These are phyloP conservation scores for Sistotremastrum niveocremeum DNA, from an alignment of 768 basidiomycete genomes.

Conservation along the genomic window DNA sequence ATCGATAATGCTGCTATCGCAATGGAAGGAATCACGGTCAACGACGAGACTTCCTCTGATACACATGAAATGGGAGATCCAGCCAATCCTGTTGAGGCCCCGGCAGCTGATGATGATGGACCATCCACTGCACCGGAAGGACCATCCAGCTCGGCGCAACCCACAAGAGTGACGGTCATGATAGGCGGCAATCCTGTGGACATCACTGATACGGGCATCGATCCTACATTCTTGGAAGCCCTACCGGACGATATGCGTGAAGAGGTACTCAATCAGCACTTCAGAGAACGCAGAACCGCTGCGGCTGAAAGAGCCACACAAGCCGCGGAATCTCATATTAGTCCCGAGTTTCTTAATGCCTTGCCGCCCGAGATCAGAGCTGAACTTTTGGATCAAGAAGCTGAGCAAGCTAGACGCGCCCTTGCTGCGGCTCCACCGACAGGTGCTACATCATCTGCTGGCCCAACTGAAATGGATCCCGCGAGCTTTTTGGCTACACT, in stretches of 20 bases:
- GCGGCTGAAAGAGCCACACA: slow-evolving; percentile 37
- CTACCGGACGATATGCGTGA: slow-evolving; percentile 98
- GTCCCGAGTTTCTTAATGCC: slow-evolving; percentile 89
- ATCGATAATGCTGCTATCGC: too few relatives aligned
- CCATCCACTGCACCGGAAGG: slow-evolving; percentile 27
- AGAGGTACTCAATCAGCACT: slow-evolving; percentile 94
- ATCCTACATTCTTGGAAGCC: slow-evolving; percentile 94
- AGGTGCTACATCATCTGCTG: slow-evolving; percentile 14
- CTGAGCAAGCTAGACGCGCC: slow-evolving; percentile 54
- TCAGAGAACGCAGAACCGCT: slow-evolving; percentile 79
- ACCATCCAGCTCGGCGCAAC: slow-evolving; percentile 5
- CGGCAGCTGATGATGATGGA: slow-evolving; percentile 2
- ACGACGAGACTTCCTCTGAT: slow-evolving; percentile 4
- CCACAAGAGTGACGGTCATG: slow-evolving; percentile 60
- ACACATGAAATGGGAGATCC: background rate
- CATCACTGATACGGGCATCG: slow-evolving; percentile 97
- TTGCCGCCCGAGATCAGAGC: slow-evolving; percentile 93
- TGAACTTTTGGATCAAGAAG: slow-evolving; percentile 92
- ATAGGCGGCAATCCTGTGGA: slow-evolving; percentile 91
- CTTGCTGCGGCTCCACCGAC: slow-evolving; percentile 18
- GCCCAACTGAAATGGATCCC: slow-evolving; percentile 66
- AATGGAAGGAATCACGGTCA: background rate
- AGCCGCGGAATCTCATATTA: slow-evolving; percentile 78
- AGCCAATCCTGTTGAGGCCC: too few relatives aligned
- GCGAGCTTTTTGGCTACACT: slow-evolving; percentile 87